Conservation (phyloP, 805 yeast species). For the Kodamaea kaohsiungensis region DNA sequence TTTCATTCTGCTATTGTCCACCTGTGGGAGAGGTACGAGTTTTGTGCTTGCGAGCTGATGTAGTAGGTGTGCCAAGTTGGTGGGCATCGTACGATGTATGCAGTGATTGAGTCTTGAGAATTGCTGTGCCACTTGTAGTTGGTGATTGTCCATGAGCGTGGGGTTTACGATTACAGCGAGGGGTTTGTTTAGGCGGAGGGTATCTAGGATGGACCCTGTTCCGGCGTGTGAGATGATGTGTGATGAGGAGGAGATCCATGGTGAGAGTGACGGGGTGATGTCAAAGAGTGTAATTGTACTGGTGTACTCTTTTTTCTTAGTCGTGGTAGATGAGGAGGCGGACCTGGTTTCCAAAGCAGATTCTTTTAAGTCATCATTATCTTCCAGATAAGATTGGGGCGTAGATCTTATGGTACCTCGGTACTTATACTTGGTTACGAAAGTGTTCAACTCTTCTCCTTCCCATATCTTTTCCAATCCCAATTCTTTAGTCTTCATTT, state of each 20-base stretch:
- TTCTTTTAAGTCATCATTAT: too few species aligned
- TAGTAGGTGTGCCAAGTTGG: slow-evolving; percentile 14
- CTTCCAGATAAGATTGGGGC: too few species aligned
- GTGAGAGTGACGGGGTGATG: slow-evolving; percentile 25
- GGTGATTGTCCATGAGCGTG: slow-evolving; percentile 84
- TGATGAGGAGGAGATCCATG: slow-evolving; percentile 47
- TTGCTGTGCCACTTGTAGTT: slow-evolving; percentile 63
- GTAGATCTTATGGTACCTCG: too few species aligned
- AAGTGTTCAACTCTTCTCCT: background rate
- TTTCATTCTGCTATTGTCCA: slow-evolving; percentile 20
- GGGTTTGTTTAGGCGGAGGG: slow-evolving; percentile 55
- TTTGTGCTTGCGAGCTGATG: slow-evolving; percentile 10
- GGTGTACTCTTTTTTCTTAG: too few species aligned
- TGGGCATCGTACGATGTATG: background rate
- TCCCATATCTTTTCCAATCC: background rate
- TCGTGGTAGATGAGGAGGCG: too few species aligned
- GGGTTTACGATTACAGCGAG: slow-evolving; percentile 73
- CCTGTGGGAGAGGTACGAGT: slow-evolving; percentile 19
- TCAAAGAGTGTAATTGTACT: slow-evolving; percentile 21
- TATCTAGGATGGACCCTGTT: slow-evolving; percentile 88
- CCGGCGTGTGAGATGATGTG: slow-evolving; percentile 86
- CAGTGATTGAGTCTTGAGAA: slow-evolving; percentile 10
- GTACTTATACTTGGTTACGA: background rate
- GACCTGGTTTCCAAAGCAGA: too few species aligned
- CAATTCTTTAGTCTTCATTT: background rate